Percentiles rank a stretch among this genome's conserved stretches.
These are phyloP conservation scores for Lentithecium fluviatile DNA, from an alignment of 495 filamentous ascomycete genomes.

Conservation along the genomic window DNA sequence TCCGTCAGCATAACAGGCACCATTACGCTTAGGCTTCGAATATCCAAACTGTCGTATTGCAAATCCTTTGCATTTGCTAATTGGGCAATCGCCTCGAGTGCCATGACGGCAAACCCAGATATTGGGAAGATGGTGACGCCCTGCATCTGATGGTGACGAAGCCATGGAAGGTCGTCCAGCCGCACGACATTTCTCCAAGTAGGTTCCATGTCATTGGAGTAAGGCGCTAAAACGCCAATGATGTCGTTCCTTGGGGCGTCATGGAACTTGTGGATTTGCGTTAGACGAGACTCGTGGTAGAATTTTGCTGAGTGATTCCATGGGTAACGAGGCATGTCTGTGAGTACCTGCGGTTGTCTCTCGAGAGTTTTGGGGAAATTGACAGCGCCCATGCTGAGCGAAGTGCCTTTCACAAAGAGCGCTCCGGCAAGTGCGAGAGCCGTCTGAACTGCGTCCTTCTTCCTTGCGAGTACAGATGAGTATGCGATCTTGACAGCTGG, in stretches of 20 bases:
- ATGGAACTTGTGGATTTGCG: constrained; percentile 8
- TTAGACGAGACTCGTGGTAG: constrained; percentile 19
- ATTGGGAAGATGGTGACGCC: constrained; percentile 22
- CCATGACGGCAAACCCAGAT: constrained; percentile 27
- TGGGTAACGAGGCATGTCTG: constrained; percentile 18
- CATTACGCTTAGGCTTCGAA: constrained; percentile 6
- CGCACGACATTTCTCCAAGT: constrained; percentile 27
- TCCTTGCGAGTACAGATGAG: constrained; percentile 13
- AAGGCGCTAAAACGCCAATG: constrained; percentile 11
- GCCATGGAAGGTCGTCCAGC: constrained; percentile 24
- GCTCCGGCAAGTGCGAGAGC: constrained; percentile 13
- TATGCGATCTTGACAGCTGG: constrained; percentile 17
- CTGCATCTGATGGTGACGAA: constrained; percentile 23
- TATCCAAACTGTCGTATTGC: constrained; percentile 11
- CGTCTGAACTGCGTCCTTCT: constrained; percentile 14
- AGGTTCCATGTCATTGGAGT: constrained; percentile 24
- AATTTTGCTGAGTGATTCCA: constrained; percentile 23
- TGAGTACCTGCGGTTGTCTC: constrained; percentile 3
- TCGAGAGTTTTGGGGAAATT: constrained; percentile 12
- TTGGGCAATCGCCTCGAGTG: constrained; percentile 19
- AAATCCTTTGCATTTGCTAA: constrained; percentile 15
- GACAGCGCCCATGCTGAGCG: constrained; percentile 8
- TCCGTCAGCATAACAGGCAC: constrained; percentile 15
- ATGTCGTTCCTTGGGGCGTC: constrained; percentile 11
- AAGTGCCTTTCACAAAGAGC: constrained; percentile 17